Percentiles rank a stretch among this genome's conserved stretches.
Evolutionary conservation across 2,329 filamentous ascomycete genomes (phyloP).

Genomic region (Colletotrichum melonis): DNA sequence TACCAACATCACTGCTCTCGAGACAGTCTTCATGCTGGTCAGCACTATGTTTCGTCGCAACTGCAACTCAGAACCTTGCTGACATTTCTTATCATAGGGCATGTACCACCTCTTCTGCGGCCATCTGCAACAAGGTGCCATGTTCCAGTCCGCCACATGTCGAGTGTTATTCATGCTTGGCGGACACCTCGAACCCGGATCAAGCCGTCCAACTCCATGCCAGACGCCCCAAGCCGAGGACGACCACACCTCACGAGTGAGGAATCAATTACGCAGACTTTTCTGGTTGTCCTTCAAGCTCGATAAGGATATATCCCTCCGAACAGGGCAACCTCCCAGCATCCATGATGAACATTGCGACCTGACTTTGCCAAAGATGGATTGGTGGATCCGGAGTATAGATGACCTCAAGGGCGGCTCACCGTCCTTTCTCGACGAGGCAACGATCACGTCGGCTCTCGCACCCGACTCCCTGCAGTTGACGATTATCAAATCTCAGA

Average conservation of each 20-base stretch:
- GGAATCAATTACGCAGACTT: conserved; percentile 50
- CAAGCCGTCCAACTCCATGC: conserved; percentile 31
- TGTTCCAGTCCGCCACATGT: conserved; percentile 57
- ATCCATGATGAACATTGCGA: conserved; percentile 65
- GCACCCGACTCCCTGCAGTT: conserved; percentile 62
- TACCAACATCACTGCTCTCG: conserved; percentile 54
- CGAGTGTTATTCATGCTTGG: conserved; percentile 62
- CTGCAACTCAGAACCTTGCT: not conserved
- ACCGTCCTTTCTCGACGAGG: conserved; percentile 26
- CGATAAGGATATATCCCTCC: conserved; percentile 67
- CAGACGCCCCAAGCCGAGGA: conserved; percentile 11
- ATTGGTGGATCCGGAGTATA: conserved; percentile 11
- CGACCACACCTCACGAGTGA: conserved; percentile 40
- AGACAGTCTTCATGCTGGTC: conserved; percentile 61
- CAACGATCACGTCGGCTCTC: conserved; percentile 37
- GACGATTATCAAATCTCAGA: conserved; percentile 62
- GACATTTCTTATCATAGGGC: conserved; percentile 40
- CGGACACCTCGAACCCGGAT: conserved; percentile 48
- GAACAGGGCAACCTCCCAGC: conserved; percentile 63
- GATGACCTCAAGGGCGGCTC: conserved; percentile 39
- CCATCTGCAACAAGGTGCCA: conserved; percentile 55
- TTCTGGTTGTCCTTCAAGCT: conserved; percentile 68
- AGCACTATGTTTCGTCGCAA: conserved; percentile 36
- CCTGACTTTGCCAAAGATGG: conserved; percentile 58
- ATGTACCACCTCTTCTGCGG: conserved; percentile 58